Evolutionary conservation across 495 filamentous ascomycete species (phyloP), one percentile per base, ranked within the genome.

Genomic region (Neurospora terricola): DNA sequence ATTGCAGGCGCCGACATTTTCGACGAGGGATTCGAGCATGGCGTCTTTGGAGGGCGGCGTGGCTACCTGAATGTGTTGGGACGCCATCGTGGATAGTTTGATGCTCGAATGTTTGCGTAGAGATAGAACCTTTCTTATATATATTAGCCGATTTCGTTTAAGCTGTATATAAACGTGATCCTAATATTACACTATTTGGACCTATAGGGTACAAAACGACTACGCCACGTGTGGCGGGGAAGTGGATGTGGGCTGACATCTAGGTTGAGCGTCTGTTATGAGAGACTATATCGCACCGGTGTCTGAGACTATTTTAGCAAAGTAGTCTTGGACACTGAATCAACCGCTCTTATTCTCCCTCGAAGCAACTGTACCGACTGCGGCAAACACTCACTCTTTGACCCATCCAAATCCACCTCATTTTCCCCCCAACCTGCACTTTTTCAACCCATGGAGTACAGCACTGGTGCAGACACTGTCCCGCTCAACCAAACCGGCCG

Each of bases 291-390:
- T 34, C 30, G 30, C 30, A 34, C 30, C 30, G 30, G 30, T 2
- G 30, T 34, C 30, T 34, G 30, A 34, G 2, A 34, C 30, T 34
- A 34, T 34, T 34, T 34, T 34, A 81, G 76, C 70, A 80, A 74
- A 4, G 77, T 78, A 40, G 68, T 78, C 40, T 73, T 79, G n/a
- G 78, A 81, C 72, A 81, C 77, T 3, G 77, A 75, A 16, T 76
- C 76, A 16, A 23, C 34, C 6, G 69, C 72, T 30, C 69, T 81
- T 18, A 45, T 81, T 12, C 73, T 81, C 37, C 73, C 75, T 10
- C 40, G 70, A 5, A 73, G 48, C 69, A 80, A 75, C 70, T 80
- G 79, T 72, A 75, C 74, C 37, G 71, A 69, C 9, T 80, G 78
- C 40, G 72, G 70, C 38, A 38, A 7, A 34, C 74, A 77, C 34